Conservation (phyloP, 345 rosid genomes). For the Pseudoturritis turrita region DNA sequence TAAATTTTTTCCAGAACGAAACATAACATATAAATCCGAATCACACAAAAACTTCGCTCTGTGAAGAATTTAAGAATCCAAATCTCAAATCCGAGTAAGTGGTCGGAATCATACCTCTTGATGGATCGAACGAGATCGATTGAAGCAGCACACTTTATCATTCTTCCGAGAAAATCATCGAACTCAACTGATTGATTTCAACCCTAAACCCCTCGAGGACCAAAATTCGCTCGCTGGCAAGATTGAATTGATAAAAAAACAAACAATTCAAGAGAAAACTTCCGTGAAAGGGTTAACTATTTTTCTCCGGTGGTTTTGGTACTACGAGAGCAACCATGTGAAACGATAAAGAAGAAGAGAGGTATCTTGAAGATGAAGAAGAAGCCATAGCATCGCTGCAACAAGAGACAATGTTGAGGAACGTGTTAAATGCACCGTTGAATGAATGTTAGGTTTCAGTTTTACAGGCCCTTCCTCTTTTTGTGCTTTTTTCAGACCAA, state of each 20-base stretch:
- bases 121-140: slow-evolving; percentile 62
- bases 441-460: slow-evolving; percentile 25
- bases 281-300: neutral
- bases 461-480: neutral
- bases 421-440: slow-evolving; percentile 9
- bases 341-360: neutral
- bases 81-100: neutral
- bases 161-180: slow-evolving; percentile 49
- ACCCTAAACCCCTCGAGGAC: neutral
- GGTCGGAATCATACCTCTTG: slow-evolving; percentile 44
- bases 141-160: slow-evolving; percentile 58
- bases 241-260: slow-evolving; percentile 4
- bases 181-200: slow-evolving; percentile 27
- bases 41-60: neutral
- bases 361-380: neutral
- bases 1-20: neutral
- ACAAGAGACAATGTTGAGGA: neutral
- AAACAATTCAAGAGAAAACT: neutral
- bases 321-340: neutral
- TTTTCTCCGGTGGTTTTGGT: neutral
- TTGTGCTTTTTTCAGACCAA: too few relatives aligned
- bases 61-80: neutral
- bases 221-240: neutral
- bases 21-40: neutral
- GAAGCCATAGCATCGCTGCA: slow-evolving; percentile 4